Evolutionary conservation across 2,329 filamentous ascomycete genomes (phyloP).

Genomic region (Phialocephala subalpina): DNA sequence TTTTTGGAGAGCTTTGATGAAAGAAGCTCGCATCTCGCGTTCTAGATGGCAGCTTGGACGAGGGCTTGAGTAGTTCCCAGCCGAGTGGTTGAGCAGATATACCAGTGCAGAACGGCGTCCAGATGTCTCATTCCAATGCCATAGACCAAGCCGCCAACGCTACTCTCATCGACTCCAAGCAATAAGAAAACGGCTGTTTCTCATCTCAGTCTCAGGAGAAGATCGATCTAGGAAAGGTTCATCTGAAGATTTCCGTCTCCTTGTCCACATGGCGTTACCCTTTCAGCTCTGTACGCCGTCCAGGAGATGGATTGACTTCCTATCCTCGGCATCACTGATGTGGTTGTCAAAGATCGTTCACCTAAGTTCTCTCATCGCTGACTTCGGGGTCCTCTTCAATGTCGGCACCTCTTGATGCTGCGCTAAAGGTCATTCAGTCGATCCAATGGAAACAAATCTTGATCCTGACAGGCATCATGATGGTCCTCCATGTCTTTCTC

Average conservation of each 20-base stretch:
- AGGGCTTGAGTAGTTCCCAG: neutral
- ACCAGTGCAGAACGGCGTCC: no score
- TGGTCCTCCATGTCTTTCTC: conserved; percentile 22
- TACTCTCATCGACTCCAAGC: neutral
- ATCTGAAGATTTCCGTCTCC: neutral
- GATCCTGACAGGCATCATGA: conserved; percentile 20
- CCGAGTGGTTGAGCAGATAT: neutral
- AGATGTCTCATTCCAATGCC: neutral
- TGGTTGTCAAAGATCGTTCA: neutral
- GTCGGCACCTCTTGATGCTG: neutral
- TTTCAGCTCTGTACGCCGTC: neutral
- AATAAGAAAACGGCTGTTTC: neutral
- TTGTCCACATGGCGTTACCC: neutral
- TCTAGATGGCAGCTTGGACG: no score
- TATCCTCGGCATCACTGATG: neutral
- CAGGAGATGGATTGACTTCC: neutral
- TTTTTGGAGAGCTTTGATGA: neutral
- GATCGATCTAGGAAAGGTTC: neutral
- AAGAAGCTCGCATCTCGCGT: neutral
- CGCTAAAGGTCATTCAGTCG: neutral
- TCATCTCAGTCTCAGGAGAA: neutral
- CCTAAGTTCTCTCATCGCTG: neutral
- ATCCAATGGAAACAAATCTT: conserved; percentile 29
- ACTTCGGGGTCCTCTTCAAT: neutral
- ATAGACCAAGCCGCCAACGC: no score